These are phyloP conservation scores for Pyropia yezoensis DNA, from an alignment of 23 red algal species.

Conservation along the genomic window DNA sequence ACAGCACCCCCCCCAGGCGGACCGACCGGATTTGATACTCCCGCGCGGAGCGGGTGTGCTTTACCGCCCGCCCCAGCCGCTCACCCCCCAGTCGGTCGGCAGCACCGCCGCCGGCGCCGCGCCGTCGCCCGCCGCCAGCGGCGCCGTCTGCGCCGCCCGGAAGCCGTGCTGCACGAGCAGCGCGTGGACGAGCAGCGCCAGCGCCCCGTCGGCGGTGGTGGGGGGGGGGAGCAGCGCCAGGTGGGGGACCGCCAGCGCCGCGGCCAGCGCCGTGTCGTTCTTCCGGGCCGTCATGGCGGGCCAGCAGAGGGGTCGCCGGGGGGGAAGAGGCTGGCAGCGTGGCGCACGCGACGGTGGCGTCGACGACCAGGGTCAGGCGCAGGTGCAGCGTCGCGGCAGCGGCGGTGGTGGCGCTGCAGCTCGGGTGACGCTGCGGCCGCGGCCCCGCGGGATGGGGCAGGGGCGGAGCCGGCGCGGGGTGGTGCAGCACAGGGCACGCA, in stretches of 20 bases:
- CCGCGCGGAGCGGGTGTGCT: slow-evolving; percentile 51
- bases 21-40: slow-evolving; percentile 46
- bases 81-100: slow-evolving; percentile 25
- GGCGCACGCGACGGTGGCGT: too few relatives aligned
- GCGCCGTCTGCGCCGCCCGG: slow-evolving; percentile 19
- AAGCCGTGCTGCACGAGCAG: slow-evolving; percentile 84
- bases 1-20: slow-evolving; percentile 14
- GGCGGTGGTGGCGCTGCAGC: too few relatives aligned
- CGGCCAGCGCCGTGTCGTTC: slow-evolving; percentile 1
- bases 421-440: too few relatives aligned
- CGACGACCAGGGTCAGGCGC: too few relatives aligned
- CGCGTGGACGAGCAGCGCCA: slow-evolving; percentile 78
- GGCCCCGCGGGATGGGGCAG: too few relatives aligned
- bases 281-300: too few relatives aligned
- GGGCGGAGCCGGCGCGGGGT: too few relatives aligned
- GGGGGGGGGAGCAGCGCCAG: not conserved
- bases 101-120: slow-evolving; percentile 6
- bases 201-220: slow-evolving; percentile 13
- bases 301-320: too few relatives aligned
- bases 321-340: too few relatives aligned
- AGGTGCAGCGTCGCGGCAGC: too few relatives aligned
- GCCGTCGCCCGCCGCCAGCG: slow-evolving; percentile 3
- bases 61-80: slow-evolving; percentile 46
- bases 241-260: not conserved
- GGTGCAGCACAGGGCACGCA: too few relatives aligned